Base-by-base conservation (phyloP, 2,329 filamentous ascomycete genomes). In the Lasiodiplodia sp. region DNA sequence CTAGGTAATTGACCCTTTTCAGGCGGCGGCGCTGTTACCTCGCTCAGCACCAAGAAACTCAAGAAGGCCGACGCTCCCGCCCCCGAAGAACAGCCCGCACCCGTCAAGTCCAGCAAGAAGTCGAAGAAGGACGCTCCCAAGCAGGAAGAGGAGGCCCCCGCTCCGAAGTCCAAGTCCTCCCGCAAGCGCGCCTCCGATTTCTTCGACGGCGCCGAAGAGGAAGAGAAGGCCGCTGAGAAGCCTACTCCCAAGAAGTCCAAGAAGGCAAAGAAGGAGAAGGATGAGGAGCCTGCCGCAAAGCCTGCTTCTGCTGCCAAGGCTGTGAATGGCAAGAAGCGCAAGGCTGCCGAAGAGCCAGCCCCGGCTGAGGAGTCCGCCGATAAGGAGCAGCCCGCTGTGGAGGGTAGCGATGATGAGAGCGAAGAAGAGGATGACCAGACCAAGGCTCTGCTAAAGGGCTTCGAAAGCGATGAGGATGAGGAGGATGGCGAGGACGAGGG, bases 361-460 rank as follows among this genome's bases (percentile, higher is more conserved):
- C 56, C 69, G 16, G 38, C 25, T 3, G 65, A 68, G n/a, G 65
- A 65, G 31, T 21, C 56, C n/a, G 56, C 47, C 34, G 66, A 60
- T 7, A 57, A 72, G 55, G 70, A 73, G 53, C 73, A 73, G 63
- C 66, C 69, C 11, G 70, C 71, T 44, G 72, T 72, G 16, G 72
- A 74, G 12, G 72, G 69, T 21, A 73, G 56, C 71, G 70, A 38
- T 8, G 77, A 79, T 16, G 78, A 77, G 37, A 75, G 75, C 44
- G 75, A 76, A 16, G 76, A 76, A 57, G 73, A 74, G 23, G 82
- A 82, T 49, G 83, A 85, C 73, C 83, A 85, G 73, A 85, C 83
- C 37, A 82, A 81, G n/a, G 83, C 82, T 8, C 78, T 86, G 21
- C 81, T 86, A 31, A 82, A 83, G 70, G 84, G 84, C 66, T 86